Evolutionary conservation across 805 yeast genomes (phyloP).

Genomic region (Ogataea glucozyma): DNA sequence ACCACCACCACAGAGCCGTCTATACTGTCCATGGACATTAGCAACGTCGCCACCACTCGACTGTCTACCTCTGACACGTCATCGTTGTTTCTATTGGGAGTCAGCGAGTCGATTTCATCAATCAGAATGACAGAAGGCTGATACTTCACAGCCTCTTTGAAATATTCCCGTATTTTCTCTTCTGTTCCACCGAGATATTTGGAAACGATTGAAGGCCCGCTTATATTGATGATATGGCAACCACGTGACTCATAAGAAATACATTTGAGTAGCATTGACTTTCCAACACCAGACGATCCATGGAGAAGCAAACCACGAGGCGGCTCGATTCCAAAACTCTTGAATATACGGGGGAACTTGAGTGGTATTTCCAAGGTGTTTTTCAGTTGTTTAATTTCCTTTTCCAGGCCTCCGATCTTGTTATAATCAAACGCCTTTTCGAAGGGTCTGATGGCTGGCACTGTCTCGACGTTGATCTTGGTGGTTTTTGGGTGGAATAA

Average conservation of each 20-base stretch:
- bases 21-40: conserved; percentile 80
- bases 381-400: conserved; percentile 60
- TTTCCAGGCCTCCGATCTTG: conserved; percentile 73
- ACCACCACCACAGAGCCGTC: conserved; percentile 64
- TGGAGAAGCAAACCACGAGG: conserved; percentile 92
- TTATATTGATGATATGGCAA: conserved; percentile 83
- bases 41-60: conserved; percentile 84
- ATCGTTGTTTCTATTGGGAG: conserved; percentile 80
- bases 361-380: conserved; percentile 80
- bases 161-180: conserved; percentile 73
- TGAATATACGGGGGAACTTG: conserved; percentile 71
- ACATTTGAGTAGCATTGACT: conserved; percentile 82
- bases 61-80: conserved; percentile 90
- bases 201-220: conserved; percentile 90
- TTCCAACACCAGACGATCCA: conserved; percentile 98
- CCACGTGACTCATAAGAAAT: conserved; percentile 69
- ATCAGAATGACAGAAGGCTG: conserved; percentile 88
- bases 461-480: conserved; percentile 35
- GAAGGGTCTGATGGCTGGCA: conserved; percentile 39
- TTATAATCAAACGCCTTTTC: conserved; percentile 41
- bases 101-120: conserved; percentile 92
- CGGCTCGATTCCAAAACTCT: conserved; percentile 85
- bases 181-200: conserved; percentile 96
- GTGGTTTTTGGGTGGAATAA: conserved; percentile 30
- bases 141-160: conserved; percentile 78